A percentile compares a stretch with the other conserved stretches of the same genome.
Conservation (phyloP, 2,329 filamentous ascomycete genomes). For the Colletotrichum lindemuthianum region DNA sequence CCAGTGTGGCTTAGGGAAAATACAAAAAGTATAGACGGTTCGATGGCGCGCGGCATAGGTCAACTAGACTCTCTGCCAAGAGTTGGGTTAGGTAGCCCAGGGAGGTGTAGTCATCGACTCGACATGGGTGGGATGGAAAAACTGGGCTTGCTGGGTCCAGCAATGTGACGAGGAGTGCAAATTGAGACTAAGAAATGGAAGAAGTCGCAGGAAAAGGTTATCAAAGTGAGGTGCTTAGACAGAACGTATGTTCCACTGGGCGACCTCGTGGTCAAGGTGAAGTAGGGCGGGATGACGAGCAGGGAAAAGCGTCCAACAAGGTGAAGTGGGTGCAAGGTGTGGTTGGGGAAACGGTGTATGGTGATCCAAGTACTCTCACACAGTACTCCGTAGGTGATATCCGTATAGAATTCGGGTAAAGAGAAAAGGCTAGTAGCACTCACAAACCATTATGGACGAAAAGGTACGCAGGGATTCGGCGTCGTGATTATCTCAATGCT, state of each 20-base stretch:
- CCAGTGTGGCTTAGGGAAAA: conserved; percentile 26
- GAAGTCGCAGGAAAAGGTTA: background rate
- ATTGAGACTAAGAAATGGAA: conserved; percentile 17
- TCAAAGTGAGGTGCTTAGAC: background rate
- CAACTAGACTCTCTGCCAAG: too few species aligned
- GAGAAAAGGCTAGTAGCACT: conserved; percentile 21
- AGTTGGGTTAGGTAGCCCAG: background rate
- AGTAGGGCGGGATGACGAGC: background rate
- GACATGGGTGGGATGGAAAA: conserved; percentile 18
- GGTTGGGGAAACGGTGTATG: background rate
- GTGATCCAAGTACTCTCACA: too few species aligned
- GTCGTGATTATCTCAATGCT: too few species aligned
- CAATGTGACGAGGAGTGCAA: background rate
- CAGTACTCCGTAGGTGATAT: too few species aligned
- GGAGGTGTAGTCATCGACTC: conserved; percentile 17
- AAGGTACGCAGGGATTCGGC: background rate
- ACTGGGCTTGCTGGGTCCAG: conserved; percentile 22
- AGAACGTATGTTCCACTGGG: background rate
- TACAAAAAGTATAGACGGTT: conserved; percentile 14
- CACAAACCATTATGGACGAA: conserved; percentile 34
- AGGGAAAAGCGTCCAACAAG: conserved; percentile 2
- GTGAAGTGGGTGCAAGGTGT: background rate
- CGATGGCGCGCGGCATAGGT: conserved; percentile 7
- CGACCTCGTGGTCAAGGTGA: background rate
- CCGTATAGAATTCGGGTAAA: too few species aligned